A percentile compares a stretch with the other conserved stretches of the same genome.
Evolutionary conservation across 140 eudicot genomes (phyloP).

Genomic region (Cichorium intybus): DNA sequence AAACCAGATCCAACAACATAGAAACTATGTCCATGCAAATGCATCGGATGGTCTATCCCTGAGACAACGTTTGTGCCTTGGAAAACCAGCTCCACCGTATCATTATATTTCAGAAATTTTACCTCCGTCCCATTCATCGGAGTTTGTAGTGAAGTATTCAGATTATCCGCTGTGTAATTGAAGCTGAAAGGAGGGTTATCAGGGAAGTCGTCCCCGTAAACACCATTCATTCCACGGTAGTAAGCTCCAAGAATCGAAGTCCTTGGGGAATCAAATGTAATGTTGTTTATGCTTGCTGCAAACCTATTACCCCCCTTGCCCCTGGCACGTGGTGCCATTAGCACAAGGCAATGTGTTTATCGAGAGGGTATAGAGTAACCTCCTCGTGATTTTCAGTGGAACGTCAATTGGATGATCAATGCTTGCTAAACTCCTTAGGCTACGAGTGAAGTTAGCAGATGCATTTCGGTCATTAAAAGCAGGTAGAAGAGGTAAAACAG

Average conservation of each 20-base stretch:
- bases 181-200: slow-evolving; percentile 36
- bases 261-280: slow-evolving; percentile 30
- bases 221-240: slow-evolving; percentile 32
- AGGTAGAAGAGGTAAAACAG: slow-evolving; percentile 19
- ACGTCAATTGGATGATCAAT: slow-evolving; percentile 36
- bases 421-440: slow-evolving; percentile 43
- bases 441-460: slow-evolving; percentile 28
- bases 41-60: slow-evolving; percentile 61
- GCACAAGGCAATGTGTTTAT: slow-evolving; percentile 41
- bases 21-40: slow-evolving; percentile 58
- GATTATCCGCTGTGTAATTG: slow-evolving; percentile 31
- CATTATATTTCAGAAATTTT: slow-evolving; percentile 26
- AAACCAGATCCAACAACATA: slow-evolving; percentile 61
- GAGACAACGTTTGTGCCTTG: slow-evolving; percentile 49
- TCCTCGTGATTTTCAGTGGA: slow-evolving; percentile 21
- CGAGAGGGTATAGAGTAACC: slow-evolving; percentile 2
- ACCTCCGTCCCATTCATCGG: slow-evolving; percentile 39
- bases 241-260: slow-evolving; percentile 49
- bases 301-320: slow-evolving; percentile 33
- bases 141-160: slow-evolving; percentile 11
- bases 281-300: slow-evolving; percentile 46
- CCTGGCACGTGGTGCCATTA: slow-evolving; percentile 17
- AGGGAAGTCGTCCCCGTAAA: slow-evolving; percentile 42
- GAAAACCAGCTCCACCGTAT: slow-evolving; percentile 49
- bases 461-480: slow-evolving; percentile 25